Evolutionary conservation across 805 yeast species (phyloP).

Genomic region (Wickerhamomyces tratensis): DNA sequence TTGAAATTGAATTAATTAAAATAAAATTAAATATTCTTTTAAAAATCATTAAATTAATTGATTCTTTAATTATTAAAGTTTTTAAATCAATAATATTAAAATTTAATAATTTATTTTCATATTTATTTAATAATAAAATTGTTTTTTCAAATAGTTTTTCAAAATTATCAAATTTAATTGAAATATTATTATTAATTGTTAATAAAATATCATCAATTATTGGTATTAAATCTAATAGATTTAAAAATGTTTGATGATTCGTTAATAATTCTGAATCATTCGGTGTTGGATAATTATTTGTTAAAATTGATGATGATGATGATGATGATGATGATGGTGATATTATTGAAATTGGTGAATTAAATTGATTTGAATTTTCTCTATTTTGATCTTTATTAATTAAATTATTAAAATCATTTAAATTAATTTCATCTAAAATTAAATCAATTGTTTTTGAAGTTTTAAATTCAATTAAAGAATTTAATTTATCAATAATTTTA

Average conservation of each 20-base stretch:
- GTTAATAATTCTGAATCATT: slow-evolving; percentile 11
- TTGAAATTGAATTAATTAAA: not conserved
- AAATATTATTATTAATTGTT: slow-evolving; percentile 15
- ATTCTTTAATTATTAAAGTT: not conserved
- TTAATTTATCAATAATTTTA: slow-evolving; percentile 17
- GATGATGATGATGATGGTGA: not conserved
- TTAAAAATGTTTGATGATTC: slow-evolving; percentile 7
- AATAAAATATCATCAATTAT: slow-evolving; percentile 12
- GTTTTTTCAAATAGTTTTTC: slow-evolving; percentile 9
- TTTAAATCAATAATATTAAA: not conserved
- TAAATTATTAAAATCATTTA: slow-evolving; percentile 12
- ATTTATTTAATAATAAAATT: slow-evolving; percentile 5
- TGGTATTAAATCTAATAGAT: not conserved
- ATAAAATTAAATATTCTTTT: not conserved
- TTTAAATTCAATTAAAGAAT: slow-evolving; percentile 17
- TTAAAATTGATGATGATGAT: not conserved
- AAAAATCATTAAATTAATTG: not conserved
- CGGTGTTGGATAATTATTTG: slow-evolving; percentile 1
- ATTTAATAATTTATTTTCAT: no score
- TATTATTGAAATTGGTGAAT: not conserved
- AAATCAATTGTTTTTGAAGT: slow-evolving; percentile 19
- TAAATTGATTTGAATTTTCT: not conserved
- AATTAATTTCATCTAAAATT: slow-evolving; percentile 11
- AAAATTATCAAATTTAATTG: slow-evolving; percentile 16
- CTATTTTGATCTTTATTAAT: slow-evolving; percentile 2